These are phyloP conservation scores for Penicillium samsonianum DNA, from an alignment of 495 filamentous ascomycete genomes.

Conservation along the genomic window DNA sequence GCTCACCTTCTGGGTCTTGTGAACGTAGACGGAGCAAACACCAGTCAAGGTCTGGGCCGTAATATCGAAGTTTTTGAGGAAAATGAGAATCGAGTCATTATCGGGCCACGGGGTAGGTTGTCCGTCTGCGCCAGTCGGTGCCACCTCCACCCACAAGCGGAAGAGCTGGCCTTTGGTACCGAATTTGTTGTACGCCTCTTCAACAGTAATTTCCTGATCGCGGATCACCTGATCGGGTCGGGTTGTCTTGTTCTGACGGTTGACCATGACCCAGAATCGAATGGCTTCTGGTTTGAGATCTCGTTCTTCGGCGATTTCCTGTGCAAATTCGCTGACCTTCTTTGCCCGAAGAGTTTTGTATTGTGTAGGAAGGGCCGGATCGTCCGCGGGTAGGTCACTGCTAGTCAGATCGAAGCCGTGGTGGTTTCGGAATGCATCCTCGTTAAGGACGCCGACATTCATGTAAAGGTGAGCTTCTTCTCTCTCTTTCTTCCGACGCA, in stretches of 20 bases:
- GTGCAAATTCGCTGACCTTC: slow-evolving; percentile 71
- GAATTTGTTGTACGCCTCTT: slow-evolving; percentile 71
- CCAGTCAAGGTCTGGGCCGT: slow-evolving; percentile 73
- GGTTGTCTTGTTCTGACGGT: slow-evolving; percentile 95
- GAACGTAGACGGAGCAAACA: slow-evolving; percentile 79
- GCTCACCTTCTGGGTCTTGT: slow-evolving; percentile 79
- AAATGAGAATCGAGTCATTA: slow-evolving; percentile 71
- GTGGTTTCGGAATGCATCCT: slow-evolving; percentile 74
- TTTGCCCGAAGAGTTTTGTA: slow-evolving; percentile 73
- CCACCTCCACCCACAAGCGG: slow-evolving; percentile 82
- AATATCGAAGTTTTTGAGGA: slow-evolving; percentile 89
- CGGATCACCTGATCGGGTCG: slow-evolving; percentile 83
- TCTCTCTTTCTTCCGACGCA: slow-evolving; percentile 76
- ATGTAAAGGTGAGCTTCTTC: slow-evolving; percentile 95
- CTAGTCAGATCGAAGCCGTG: slow-evolving; percentile 82
- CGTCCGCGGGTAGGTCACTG: slow-evolving; percentile 67
- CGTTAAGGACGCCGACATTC: slow-evolving; percentile 73
- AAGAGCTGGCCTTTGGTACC: slow-evolving; percentile 72
- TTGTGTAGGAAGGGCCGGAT: slow-evolving; percentile 54
- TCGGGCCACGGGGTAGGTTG: slow-evolving; percentile 64
- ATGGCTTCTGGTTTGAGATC: slow-evolving; percentile 58
- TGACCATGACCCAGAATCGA: slow-evolving; percentile 95
- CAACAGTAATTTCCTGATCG: slow-evolving; percentile 75
- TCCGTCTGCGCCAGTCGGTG: slow-evolving; percentile 66
- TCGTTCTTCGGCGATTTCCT: slow-evolving; percentile 67